These are phyloP conservation scores for Alternaria gaisen DNA, from an alignment of 2,329 filamentous ascomycete species.

Conservation along the genomic window DNA sequence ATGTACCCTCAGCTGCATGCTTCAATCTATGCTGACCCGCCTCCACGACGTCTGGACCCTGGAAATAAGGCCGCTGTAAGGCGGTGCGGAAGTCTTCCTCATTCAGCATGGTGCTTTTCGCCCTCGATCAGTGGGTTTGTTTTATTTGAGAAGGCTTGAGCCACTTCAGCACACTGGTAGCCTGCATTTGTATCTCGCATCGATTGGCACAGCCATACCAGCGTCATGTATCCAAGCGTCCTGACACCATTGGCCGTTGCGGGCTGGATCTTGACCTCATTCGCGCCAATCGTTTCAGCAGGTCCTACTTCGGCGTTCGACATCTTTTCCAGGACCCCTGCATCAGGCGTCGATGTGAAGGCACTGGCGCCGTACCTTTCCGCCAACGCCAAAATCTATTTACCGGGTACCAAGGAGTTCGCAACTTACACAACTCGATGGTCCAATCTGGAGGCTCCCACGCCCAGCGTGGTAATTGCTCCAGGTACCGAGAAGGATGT, in stretches of 20 bases:
- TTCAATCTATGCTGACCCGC: background rate
- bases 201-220: no score
- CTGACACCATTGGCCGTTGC: background rate
- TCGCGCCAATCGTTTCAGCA: background rate
- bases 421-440: constrained; percentile 18
- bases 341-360: constrained; percentile 26
- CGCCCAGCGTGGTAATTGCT: constrained; percentile 28
- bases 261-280: background rate
- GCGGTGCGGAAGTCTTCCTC: background rate
- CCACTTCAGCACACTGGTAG: background rate
- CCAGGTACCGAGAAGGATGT: constrained; percentile 33
- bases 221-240: background rate
- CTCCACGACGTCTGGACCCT: background rate
- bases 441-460: constrained; percentile 31
- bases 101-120: background rate
- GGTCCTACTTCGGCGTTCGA: background rate
- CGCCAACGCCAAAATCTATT: constrained; percentile 25
- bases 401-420: constrained; percentile 25
- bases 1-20: background rate
- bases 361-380: constrained; percentile 26
- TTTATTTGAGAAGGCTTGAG: background rate
- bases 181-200: background rate
- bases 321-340: constrained; percentile 16
- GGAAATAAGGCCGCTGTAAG: background rate
- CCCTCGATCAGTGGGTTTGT: background rate